Base-by-base conservation (phyloP, 257 asterid species). In the Jasminum sambac region DNA sequence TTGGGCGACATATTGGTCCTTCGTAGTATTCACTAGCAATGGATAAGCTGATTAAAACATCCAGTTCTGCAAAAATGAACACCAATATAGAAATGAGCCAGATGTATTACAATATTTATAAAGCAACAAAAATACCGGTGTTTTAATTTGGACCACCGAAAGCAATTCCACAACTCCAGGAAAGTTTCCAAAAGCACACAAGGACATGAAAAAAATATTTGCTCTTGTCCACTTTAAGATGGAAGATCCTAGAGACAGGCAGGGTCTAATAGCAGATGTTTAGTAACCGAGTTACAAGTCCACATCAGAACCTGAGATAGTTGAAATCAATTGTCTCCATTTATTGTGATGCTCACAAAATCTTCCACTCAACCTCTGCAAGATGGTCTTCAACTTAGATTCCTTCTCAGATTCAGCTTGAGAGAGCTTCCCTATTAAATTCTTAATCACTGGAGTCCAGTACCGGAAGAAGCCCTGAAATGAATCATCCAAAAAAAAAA, bases 351-450 rank as follows among this genome's bases (percentile, higher is more conserved):
- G 81, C 66, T 82, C 90, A 72, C 96, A 85, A 75, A 94, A 94
- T 61, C 85, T 84, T 81, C 67, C 89, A 64, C 89, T 84, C 79
- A 91, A 75, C 72, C 96, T 87, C 82, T 81, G 98, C 81, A 94
- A 87, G 78, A 91, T 91, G 85, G 86, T 85, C 80, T 89, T 94
- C 80, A 94, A 77, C 81, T 85, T 88, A 16, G 93, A 77, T 66
- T 94, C 98, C 87, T 83, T 94, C 76, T 91, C 98, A 21, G 95
- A 83, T 85, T 84, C 95, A 74, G 96, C 98, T 71, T 74, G 89
- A 66, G 96, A 80, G 64, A 94, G 96, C 85, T 89, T 91, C 68
- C 88, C 91, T 11, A 88, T 0, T 65, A 86, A 70, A 34, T 76
- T 71, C 85, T 85, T 91, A 48, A 87, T 86, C 74, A 71, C 77